Evolutionary conservation across 805 yeast species (phyloP).

Genomic region (Millerago galiae): DNA sequence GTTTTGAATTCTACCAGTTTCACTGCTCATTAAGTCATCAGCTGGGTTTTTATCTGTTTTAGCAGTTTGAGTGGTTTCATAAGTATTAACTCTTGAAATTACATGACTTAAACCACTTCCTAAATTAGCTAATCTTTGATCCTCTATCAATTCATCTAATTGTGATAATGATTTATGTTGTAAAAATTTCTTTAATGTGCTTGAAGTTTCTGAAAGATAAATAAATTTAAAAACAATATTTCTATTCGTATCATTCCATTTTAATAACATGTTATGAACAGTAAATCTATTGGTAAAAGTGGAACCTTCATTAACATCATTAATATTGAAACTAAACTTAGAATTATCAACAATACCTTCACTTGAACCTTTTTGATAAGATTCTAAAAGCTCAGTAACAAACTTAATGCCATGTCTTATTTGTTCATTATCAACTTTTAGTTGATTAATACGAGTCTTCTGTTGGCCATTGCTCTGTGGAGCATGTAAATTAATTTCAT

Average conservation of each 20-base stretch:
- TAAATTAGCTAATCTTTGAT: constrained; percentile 22
- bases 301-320: constrained; percentile 12
- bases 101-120: constrained; percentile 8
- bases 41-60: constrained; percentile 5
- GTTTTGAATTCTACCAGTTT: constrained; percentile 29
- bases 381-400: constrained; percentile 10
- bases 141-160: constrained; percentile 43
- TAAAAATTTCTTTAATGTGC: constrained; percentile 36
- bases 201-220: constrained; percentile 39
- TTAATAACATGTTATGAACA: constrained; percentile 64
- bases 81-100: constrained; percentile 16
- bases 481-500: constrained; percentile 18
- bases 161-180: constrained; percentile 44
- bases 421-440: constrained; percentile 21
- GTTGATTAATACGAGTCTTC: constrained; percentile 6
- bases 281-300: constrained; percentile 52
- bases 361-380: constrained; percentile 7
- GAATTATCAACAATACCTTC: constrained; percentile 4
- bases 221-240: constrained; percentile 57
- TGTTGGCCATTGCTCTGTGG: constrained; percentile 21
- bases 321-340: constrained; percentile 10
- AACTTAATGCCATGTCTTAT: constrained; percentile 16
- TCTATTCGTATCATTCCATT: constrained; percentile 71
- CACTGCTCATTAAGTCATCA: constrained; percentile 5
- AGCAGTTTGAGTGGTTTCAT: constrained; percentile 10